A percentile compares a stretch with the other conserved stretches of the same genome.
phyloP scores from a whole-genome alignment of 73 alveolate genomes.

The Durusdinium trenchii region DNA sequence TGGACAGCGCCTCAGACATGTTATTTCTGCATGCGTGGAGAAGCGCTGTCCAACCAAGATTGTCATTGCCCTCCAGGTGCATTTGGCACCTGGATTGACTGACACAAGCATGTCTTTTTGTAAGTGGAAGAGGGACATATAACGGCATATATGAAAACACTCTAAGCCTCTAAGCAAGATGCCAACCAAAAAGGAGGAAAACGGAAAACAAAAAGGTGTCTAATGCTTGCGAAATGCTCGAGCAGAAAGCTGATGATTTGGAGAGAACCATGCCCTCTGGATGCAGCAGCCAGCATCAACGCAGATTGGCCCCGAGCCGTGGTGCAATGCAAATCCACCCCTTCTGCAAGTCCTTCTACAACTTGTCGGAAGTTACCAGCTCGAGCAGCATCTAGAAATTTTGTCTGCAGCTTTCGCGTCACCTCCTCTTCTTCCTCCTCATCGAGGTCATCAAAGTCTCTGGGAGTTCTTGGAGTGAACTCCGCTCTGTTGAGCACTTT shows the following conservation, averaged over 20 bases:
- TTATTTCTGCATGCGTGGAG: conserved; percentile 62
- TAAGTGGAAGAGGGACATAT: no score
- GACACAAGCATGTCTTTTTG: no score
- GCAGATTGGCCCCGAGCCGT: conserved; percentile 72
- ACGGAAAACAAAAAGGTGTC: no score
- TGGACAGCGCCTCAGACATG: conserved; percentile 40
- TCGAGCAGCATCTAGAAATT: conserved; percentile 53
- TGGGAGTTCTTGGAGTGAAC: conserved; percentile 37
- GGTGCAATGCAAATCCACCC: conserved; percentile 61
- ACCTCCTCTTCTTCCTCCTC: conserved; percentile 32
- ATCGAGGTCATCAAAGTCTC: conserved; percentile 12
- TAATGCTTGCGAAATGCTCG: no score
- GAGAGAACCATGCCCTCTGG: conserved; percentile 31
- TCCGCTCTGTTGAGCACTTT: conserved; percentile 22
- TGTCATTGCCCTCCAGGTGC: neutral
- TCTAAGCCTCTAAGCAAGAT: no score
- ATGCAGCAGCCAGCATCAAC: conserved; percentile 69
- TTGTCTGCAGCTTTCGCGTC: conserved; percentile 51
- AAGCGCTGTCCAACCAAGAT: conserved; percentile 59
- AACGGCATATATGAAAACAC: no score
- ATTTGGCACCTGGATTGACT: conserved; percentile 22
- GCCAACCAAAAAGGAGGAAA: no score
- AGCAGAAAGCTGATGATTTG: conserved; percentile 71
- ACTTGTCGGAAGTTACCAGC: conserved; percentile 54
- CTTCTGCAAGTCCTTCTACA: conserved; percentile 56